Evolutionary conservation across 1,284 basidiomycete species (phyloP).

Genomic region (Ganoderma lingzhi): DNA sequence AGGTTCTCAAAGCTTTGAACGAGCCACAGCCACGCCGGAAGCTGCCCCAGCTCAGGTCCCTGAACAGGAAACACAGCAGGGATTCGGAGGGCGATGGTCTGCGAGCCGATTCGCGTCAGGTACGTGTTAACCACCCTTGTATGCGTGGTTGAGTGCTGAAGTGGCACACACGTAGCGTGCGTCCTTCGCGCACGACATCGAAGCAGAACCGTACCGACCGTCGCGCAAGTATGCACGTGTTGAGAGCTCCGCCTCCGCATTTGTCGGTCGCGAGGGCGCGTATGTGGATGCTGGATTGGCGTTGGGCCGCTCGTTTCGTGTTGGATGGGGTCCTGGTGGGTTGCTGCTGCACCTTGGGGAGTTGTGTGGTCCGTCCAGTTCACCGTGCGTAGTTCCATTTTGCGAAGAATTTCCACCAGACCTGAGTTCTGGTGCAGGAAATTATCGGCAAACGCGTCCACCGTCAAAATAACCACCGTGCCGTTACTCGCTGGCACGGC

Average conservation of each 20-base stretch:
- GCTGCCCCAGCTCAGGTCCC: slow-evolving; percentile 42
- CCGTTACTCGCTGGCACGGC: slow-evolving; percentile 48
- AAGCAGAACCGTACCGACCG: slow-evolving; percentile 67
- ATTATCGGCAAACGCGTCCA: slow-evolving; percentile 65
- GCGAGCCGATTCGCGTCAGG: slow-evolving; percentile 71
- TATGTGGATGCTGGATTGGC: slow-evolving; percentile 85
- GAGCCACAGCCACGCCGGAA: slow-evolving; percentile 49
- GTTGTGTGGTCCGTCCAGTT: slow-evolving; percentile 63
- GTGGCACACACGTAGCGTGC: slow-evolving; percentile 56
- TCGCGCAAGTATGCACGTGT: slow-evolving; percentile 78
- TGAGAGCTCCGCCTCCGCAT: slow-evolving; percentile 67
- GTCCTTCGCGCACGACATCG: slow-evolving; percentile 80
- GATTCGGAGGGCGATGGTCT: slow-evolving; percentile 77
- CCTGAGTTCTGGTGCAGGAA: slow-evolving; percentile 44
- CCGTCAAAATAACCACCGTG: slow-evolving; percentile 56
- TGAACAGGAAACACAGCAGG: slow-evolving; percentile 76
- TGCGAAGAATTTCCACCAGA: background rate
- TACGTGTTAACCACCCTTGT: slow-evolving; percentile 40
- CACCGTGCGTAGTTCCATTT: slow-evolving; percentile 48
- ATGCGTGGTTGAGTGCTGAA: slow-evolving; percentile 25
- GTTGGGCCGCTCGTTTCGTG: slow-evolving; percentile 89
- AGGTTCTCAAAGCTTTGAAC: slow-evolving; percentile 59
- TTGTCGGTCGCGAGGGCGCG: slow-evolving; percentile 69
- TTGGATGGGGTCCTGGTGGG: slow-evolving; percentile 90
- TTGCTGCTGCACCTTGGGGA: slow-evolving; percentile 80